Percentiles rank a stretch among this genome's conserved stretches.
phyloP scores from a whole-genome alignment of 2,329 filamentous ascomycete genomes.

The Malbranchea zuffiana region DNA sequence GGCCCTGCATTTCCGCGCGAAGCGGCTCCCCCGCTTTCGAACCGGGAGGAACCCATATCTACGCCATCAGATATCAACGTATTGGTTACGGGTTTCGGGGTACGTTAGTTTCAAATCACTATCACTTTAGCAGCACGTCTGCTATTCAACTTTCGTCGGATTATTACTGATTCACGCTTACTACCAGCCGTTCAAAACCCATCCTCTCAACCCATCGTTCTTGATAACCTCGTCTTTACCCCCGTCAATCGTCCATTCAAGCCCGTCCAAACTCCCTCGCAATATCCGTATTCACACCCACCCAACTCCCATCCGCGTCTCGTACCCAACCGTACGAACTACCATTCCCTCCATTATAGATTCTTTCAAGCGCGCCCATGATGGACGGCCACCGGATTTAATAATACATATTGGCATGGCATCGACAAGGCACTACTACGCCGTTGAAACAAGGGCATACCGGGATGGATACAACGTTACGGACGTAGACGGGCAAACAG shows the following conservation, averaged over 20 bases:
- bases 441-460: constrained; percentile 59
- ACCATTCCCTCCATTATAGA: constrained; percentile 55
- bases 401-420: constrained; percentile 75
- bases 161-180: neutral
- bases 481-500: constrained; percentile 53
- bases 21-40: constrained; percentile 16
- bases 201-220: constrained; percentile 68
- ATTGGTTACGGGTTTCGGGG: constrained; percentile 39
- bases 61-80: constrained; percentile 37
- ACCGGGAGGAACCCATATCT: neutral
- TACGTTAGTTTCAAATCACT: constrained; percentile 22
- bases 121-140: no score
- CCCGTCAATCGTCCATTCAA: constrained; percentile 43
- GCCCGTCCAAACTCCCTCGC: constrained; percentile 18
- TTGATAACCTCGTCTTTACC: constrained; percentile 64
- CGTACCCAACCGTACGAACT: constrained; percentile 55
- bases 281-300: constrained; percentile 41
- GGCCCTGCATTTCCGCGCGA: constrained; percentile 6
- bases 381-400: constrained; percentile 46
- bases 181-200: constrained; percentile 62
- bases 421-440: constrained; percentile 52
- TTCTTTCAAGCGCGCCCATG: constrained; percentile 30
- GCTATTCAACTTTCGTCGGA: neutral
- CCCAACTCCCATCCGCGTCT: constrained; percentile 57
- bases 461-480: constrained; percentile 58